Evolutionary conservation across 306 rosid genomes (phyloP), one percentile per base, ranked within the genome.

Genomic region (Prunus salicina): DNA sequence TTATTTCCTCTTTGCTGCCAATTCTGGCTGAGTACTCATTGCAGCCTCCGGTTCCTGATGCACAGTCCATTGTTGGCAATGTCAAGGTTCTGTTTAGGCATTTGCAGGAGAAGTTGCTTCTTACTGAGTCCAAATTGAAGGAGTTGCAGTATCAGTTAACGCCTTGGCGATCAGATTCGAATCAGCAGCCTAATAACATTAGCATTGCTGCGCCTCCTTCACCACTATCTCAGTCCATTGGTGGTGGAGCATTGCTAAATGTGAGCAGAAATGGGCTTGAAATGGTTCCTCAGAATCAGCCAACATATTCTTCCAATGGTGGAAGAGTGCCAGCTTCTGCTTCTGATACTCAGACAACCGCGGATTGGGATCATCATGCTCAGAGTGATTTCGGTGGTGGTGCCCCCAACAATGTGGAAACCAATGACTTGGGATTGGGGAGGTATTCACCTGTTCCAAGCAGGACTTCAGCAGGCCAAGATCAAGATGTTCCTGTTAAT

Each of bases 81-180:
- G 90, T 95, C 79, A 91, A 95, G 97, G 90, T 91, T 88, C 77
- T 95, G 78, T 95, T 95, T 76, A 92, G 86, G 85, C 97, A 95
- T 87, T 87, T 95, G 84, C 96, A 95, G 82, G 99, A 95, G 86
- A 89, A 95, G 83, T 97, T 92, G 64, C 78, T 84, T 80, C 93
- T 90, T 60, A 95, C 97, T 18, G 98, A 95, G 96, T 93, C 99
- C 4, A 95, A 89, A 82, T 85, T 92, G 79, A 95, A 92, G 86
- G 98, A 95, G 84, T 90, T 91, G 9, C 97, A 92, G 64, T 95
- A 95, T 87, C 98, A 91, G 78, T 69, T 95, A 77, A 79, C 85
- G 45, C 97, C 97, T 55, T 89, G 95, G 93, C 93, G 69, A 19
- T 10, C 69, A 6, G 69, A 80, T 47, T 84, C 91, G 43, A 24